Conservation (phyloP, 164 flowering plant genomes). For the Litsea cubeba region DNA sequence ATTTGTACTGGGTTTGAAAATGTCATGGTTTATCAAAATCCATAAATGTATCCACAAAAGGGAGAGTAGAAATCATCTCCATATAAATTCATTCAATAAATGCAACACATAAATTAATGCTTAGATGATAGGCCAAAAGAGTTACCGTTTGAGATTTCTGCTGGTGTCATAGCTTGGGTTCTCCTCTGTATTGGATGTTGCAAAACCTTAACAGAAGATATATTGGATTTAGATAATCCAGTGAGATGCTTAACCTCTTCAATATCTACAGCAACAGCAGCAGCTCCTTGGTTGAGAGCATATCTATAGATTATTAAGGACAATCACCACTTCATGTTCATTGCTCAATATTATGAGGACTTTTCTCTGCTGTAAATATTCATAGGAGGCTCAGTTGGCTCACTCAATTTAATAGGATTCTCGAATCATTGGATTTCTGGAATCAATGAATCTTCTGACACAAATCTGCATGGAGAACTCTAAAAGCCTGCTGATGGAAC, state of each 20-base stretch:
- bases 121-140: slow-evolving; percentile 8
- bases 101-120: neutral
- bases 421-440: too few relatives aligned
- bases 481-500: too few relatives aligned
- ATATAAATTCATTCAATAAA: neutral
- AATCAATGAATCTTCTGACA: too few relatives aligned
- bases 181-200: slow-evolving; percentile 51
- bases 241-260: slow-evolving; percentile 32
- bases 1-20: neutral
- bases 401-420: too few relatives aligned
- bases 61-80: neutral
- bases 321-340: neutral
- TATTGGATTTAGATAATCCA: slow-evolving; percentile 14
- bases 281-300: slow-evolving; percentile 76
- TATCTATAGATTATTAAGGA: slow-evolving; percentile 50
- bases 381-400: too few relatives aligned
- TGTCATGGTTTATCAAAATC: neutral
- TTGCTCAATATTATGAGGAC: too few relatives aligned
- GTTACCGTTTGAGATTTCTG: slow-evolving; percentile 32
- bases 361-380: too few relatives aligned
- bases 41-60: neutral
- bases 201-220: slow-evolving; percentile 31
- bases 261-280: slow-evolving; percentile 71
- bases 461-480: too few relatives aligned
- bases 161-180: slow-evolving; percentile 17